These are phyloP conservation scores for Beauveria bassiana DNA, from an alignment of 2,329 filamentous ascomycete species.

Conservation along the genomic window DNA sequence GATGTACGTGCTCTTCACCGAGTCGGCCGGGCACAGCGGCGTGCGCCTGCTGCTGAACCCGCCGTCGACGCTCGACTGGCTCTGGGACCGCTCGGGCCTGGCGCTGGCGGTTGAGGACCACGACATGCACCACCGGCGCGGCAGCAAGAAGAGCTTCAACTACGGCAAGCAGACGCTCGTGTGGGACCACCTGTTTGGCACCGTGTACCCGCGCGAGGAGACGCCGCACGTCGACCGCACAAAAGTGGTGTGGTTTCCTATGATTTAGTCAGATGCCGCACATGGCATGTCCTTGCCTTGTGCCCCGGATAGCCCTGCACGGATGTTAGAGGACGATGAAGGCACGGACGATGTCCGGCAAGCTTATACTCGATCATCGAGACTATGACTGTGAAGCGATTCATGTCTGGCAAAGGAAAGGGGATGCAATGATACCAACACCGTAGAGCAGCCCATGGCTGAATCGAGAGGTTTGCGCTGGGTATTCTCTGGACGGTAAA, in stretches of 20 bases:
- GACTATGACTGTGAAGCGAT: not conserved
- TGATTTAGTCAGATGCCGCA: slow-evolving; percentile 11
- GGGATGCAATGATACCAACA: not conserved
- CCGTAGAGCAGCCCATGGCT: no score
- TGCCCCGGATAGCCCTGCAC: no score
- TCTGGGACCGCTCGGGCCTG: slow-evolving; percentile 22
- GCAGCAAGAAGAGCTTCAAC: slow-evolving; percentile 22
- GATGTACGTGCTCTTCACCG: slow-evolving; percentile 32
- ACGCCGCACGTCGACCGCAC: slow-evolving; percentile 23
- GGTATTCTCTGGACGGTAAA: not conserved
- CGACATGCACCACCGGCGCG: slow-evolving; percentile 19
- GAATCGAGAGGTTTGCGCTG: not conserved
- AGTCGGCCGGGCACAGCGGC: slow-evolving; percentile 30
- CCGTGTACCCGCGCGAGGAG: slow-evolving; percentile 28
- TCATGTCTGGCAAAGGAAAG: not conserved
- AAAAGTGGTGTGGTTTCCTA: slow-evolving; percentile 19
- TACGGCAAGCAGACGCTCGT: slow-evolving; percentile 28
- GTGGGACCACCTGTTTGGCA: slow-evolving; percentile 27
- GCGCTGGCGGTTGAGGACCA: slow-evolving; percentile 33
- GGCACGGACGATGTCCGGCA: no score
- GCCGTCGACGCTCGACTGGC: slow-evolving; percentile 23
- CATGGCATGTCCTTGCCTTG: no score
- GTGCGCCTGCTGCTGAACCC: slow-evolving; percentile 26
- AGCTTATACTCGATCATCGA: no score
- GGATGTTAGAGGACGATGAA: no score